A percentile compares a stretch with the other conserved stretches of the same genome.
phyloP scores from a whole-genome alignment of 179 eudicot species.

The Camellia oleifera region DNA sequence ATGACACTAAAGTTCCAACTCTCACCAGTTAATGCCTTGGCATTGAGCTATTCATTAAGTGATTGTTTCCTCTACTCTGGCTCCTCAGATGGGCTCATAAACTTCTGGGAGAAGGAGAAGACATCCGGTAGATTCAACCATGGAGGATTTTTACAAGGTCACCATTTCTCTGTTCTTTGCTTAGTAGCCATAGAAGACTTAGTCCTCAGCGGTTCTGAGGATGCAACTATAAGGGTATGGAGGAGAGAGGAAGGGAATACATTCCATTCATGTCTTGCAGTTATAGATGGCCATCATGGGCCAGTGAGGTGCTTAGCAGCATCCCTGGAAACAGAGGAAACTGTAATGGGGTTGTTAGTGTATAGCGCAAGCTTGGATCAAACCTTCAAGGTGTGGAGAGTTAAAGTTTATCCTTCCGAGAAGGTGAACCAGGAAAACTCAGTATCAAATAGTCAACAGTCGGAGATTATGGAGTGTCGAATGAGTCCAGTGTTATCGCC shows the following conservation, averaged over 20 bases:
- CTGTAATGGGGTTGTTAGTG: conserved; percentile 34
- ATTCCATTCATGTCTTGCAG: conserved; percentile 46
- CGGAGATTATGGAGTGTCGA: conserved; percentile 6
- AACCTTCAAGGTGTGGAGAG: conserved; percentile 46
- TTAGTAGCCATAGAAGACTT: conserved; percentile 38
- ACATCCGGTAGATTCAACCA: conserved; percentile 45
- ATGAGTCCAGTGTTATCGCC: conserved; percentile 22
- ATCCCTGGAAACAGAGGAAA: conserved; percentile 33
- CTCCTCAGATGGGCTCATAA: conserved; percentile 54
- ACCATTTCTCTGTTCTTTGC: conserved; percentile 48
- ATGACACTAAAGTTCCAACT: conserved; percentile 51
- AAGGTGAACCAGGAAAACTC: conserved; percentile 13
- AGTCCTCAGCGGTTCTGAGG: conserved; percentile 60
- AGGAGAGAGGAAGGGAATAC: conserved; percentile 34
- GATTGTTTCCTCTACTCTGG: conserved; percentile 51
- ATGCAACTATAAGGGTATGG: conserved; percentile 53
- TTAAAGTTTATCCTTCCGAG: conserved; percentile 26
- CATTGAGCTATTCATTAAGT: conserved; percentile 28
- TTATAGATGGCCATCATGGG: conserved; percentile 53
- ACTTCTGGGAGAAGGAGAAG: conserved; percentile 50
- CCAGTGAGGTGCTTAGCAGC: conserved; percentile 58
- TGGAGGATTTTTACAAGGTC: conserved; percentile 53
- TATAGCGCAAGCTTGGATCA: conserved; percentile 56
- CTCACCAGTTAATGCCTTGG: conserved; percentile 62
- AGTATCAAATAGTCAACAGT: conserved; percentile 9